Conservation (phyloP, 495 filamentous ascomycete species). For the Penicillium pancosmium region DNA sequence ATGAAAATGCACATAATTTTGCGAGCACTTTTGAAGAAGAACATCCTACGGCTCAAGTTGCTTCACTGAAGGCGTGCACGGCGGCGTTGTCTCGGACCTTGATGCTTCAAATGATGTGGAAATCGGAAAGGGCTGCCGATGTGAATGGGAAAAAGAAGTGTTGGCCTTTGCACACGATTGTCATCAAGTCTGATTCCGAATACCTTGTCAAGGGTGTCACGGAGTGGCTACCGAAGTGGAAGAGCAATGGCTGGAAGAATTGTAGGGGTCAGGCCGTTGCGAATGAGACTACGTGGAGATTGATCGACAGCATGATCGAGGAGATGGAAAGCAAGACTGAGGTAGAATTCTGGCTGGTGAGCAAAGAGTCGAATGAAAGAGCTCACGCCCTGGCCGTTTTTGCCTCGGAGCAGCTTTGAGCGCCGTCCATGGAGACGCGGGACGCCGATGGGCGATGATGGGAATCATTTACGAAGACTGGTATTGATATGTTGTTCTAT, state of each 20-base stretch:
- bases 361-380: background rate
- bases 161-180: conserved; percentile 26
- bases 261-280: conserved; percentile 20
- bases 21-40: conserved; percentile 4
- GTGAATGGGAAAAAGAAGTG: background rate
- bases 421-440: background rate
- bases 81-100: conserved; percentile 8
- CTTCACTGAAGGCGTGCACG: conserved; percentile 20
- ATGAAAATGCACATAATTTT: conserved; percentile 12
- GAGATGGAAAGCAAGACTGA: conserved; percentile 12
- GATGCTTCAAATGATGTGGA: conserved; percentile 7
- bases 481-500: no score
- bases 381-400: background rate
- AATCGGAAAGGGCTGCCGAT: background rate
- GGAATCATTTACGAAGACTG: no score
- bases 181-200: conserved; percentile 51
- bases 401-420: background rate
- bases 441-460: no score
- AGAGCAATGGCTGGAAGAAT: conserved; percentile 37
- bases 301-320: conserved; percentile 8
- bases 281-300: conserved; percentile 13
- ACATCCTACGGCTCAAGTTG: conserved; percentile 20
- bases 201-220: conserved; percentile 46
- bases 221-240: conserved; percentile 42
- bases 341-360: conserved; percentile 24